These are phyloP conservation scores for Garcia nutans DNA, from an alignment of 345 rosid genomes.

Conservation along the genomic window DNA sequence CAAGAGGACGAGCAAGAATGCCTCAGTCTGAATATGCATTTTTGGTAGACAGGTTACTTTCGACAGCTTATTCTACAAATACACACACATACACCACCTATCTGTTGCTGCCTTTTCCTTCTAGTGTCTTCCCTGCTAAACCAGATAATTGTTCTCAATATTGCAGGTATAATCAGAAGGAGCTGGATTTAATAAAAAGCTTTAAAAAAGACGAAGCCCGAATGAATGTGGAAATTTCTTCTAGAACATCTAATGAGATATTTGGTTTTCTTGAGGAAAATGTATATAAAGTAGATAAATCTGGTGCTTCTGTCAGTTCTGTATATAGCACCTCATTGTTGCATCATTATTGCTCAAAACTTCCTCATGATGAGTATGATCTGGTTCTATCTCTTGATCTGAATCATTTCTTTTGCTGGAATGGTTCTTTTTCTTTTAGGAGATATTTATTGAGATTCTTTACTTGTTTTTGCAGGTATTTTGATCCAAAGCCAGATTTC, in stretches of 20 bases:
- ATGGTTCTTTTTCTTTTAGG: neutral
- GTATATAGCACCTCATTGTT: constrained; percentile 80
- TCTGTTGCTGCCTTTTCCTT: constrained; percentile 14
- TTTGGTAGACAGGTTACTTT: constrained; percentile 76
- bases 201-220: constrained; percentile 56
- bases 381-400: constrained; percentile 22
- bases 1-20: constrained; percentile 98
- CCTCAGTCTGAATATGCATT: constrained; percentile 93
- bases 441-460: constrained; percentile 16
- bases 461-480: constrained; percentile 56
- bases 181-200: constrained; percentile 59
- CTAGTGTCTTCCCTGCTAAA: neutral
- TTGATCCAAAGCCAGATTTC: constrained; percentile 74
- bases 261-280: constrained; percentile 50
- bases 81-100: neutral
- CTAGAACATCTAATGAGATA: constrained; percentile 59
- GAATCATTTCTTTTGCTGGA: neutral
- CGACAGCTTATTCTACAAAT: constrained; percentile 12
- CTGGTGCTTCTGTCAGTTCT: constrained; percentile 79
- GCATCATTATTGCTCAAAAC: constrained; percentile 79
- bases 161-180: constrained; percentile 71
- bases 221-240: constrained; percentile 71
- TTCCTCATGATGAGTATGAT: constrained; percentile 90
- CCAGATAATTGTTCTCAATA: constrained; percentile 24
- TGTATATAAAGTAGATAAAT: constrained; percentile 59